Percentiles rank a stretch among this genome's conserved stretches.
Conservation (phyloP, 257 asterid genomes). For the Knoxia roxburghii region DNA sequence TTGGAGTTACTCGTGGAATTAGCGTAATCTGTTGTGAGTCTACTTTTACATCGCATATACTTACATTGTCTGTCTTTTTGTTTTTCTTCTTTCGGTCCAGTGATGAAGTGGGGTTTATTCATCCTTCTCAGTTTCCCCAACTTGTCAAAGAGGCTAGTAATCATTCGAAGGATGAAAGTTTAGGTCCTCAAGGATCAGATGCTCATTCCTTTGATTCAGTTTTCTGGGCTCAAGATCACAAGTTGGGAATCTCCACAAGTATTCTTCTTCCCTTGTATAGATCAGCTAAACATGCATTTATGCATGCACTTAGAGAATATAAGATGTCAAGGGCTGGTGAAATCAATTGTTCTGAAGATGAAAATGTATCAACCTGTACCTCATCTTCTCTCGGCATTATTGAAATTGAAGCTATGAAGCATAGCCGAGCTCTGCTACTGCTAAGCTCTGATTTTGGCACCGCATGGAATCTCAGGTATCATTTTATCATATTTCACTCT, state of each 20-base stretch:
- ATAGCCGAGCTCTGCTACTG: constrained; percentile 71
- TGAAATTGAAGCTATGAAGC: constrained; percentile 71
- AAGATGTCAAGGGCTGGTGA: constrained; percentile 23
- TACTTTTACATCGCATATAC: neutral
- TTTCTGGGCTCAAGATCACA: constrained; percentile 71
- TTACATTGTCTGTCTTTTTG: constrained; percentile 2
- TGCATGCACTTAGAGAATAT: constrained; percentile 44
- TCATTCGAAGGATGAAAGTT: constrained; percentile 19
- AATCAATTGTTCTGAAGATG: constrained; percentile 22
- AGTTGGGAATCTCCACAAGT: constrained; percentile 70
- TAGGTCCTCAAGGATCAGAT: constrained; percentile 18
- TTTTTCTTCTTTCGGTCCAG: constrained; percentile 30
- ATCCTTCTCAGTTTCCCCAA: constrained; percentile 68
- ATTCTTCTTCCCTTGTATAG: constrained; percentile 54
- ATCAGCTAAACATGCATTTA: constrained; percentile 68
- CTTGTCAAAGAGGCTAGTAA: constrained; percentile 37
- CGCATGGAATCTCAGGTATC: constrained; percentile 89
- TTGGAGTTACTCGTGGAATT: neutral
- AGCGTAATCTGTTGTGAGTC: neutral
- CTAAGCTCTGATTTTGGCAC: constrained; percentile 86
- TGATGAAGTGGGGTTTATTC: constrained; percentile 89
- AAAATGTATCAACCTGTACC: constrained; percentile 17
- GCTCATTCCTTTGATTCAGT: constrained; percentile 20
- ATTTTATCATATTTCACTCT: neutral
- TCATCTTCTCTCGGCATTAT: constrained; percentile 19